phyloP scores from a whole-genome alignment of 805 yeast species.

The Ogataea methanolica region DNA sequence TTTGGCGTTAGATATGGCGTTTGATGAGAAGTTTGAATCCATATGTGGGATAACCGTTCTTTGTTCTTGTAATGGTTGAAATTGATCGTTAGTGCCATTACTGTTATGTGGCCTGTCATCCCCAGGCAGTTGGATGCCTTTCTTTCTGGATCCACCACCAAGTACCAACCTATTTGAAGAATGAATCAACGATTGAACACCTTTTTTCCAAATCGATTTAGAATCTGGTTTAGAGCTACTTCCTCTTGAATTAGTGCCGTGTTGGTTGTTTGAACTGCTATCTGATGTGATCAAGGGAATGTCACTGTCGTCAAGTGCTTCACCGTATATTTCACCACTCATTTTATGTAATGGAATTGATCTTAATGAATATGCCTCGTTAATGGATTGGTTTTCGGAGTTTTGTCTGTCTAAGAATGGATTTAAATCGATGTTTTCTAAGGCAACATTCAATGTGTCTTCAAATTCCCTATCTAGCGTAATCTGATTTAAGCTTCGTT shows the following conservation, averaged over 20 bases:
- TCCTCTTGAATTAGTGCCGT: slow-evolving; percentile 9
- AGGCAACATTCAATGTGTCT: slow-evolving; percentile 59
- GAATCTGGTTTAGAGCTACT: slow-evolving; percentile 16
- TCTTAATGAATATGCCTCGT: slow-evolving; percentile 23
- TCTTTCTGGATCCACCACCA: slow-evolving; percentile 18
- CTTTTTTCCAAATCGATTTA: slow-evolving; percentile 27
- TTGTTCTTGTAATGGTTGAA: slow-evolving; percentile 11
- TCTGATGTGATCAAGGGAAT: slow-evolving; percentile 22
- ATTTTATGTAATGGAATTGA: slow-evolving; percentile 30
- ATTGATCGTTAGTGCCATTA: neutral
- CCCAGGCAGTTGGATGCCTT: slow-evolving; percentile 24
- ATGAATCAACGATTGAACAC: slow-evolving; percentile 24
- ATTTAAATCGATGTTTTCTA: slow-evolving; percentile 43
- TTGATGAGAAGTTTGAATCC: slow-evolving; percentile 45
- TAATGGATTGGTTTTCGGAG: slow-evolving; percentile 29
- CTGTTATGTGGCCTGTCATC: slow-evolving; percentile 12
- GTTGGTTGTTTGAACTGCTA: slow-evolving; percentile 1
- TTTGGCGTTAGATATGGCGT: slow-evolving; percentile 90
- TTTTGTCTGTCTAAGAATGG: slow-evolving; percentile 24
- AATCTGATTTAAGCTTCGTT: slow-evolving; percentile 34
- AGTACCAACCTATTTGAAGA: slow-evolving; percentile 24
- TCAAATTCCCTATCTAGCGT: slow-evolving; percentile 59
- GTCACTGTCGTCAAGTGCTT: slow-evolving; percentile 19
- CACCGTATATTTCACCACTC: slow-evolving; percentile 20
- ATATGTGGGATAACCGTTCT: slow-evolving; percentile 38